Evolutionary conservation across 108 stramenopile species (phyloP), one percentile per base, ranked within the genome.

Genomic region (Aurantiochytrium sp.): DNA sequence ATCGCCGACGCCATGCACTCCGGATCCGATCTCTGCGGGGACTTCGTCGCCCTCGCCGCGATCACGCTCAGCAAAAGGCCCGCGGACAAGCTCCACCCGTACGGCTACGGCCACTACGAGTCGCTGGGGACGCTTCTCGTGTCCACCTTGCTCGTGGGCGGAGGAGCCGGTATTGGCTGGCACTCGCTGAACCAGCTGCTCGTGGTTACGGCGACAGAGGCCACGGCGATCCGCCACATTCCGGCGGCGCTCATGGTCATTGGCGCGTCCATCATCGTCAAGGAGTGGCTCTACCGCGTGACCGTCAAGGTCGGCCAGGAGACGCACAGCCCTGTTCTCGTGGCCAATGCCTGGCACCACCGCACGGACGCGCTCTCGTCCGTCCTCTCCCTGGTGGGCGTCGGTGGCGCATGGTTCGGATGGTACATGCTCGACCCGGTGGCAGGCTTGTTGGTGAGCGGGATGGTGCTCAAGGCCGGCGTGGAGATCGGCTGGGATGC

Each of bases 341-440:
- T 98, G 85, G 97, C 98, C 59, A 99, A 99, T 92, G 98, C 98
- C 2, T 98, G 97, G 97, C 98, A 99, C 90, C 97, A 97, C 93
- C 93, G 98, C 5, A 94, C 94, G 41, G 98, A 99, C 91, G 97
- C 98, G 0, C 96, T 97, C 59, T 96, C 96, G 19, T 95, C 94
- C 24, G 91, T 99, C 24, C 89, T 98, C 87, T 97, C 98, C 21
- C 88, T 98, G 55, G 85, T 96, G 3, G 94, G 93, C 45, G 96
- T 99, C 87, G 94, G 91, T 0, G 92, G 95, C 55, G 97, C 98
- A 30, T 94, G 95, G 91, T 55, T 93, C 21, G 93, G 93, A 3
- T 87, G 95, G 55, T 50, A 92, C 30, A 93, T 93, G 39, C 95
- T 95, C 21, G 98, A 99, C 93, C 93, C 98, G 1, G 93, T 93